Conservation (phyloP, 441 rosid genomes). For the Theobroma grandiflorum region DNA sequence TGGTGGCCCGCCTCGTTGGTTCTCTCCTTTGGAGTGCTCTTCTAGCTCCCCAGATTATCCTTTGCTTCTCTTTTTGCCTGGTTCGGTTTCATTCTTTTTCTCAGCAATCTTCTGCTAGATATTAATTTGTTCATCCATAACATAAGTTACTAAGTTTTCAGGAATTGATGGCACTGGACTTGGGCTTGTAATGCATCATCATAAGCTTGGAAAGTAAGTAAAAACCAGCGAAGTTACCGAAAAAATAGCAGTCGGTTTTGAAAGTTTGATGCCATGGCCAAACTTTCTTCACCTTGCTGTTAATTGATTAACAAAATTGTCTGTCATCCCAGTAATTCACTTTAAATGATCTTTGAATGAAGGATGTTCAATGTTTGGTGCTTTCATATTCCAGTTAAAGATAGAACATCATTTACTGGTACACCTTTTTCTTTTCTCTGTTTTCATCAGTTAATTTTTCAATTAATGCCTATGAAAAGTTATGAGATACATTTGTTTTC, state of each 20-base stretch:
- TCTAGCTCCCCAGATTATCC: conserved; percentile 59
- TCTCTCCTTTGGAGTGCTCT: conserved; percentile 75
- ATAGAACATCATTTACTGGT: conserved; percentile 83
- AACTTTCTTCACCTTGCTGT: not conserved
- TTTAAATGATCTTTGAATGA: conserved; percentile 30
- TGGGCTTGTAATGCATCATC: conserved; percentile 74
- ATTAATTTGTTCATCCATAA: not conserved
- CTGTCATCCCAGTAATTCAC: conserved; percentile 4
- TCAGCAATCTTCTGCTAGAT: not conserved
- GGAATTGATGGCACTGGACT: conserved; percentile 94
- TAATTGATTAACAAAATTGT: not conserved
- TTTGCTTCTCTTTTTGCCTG: conserved; percentile 71
- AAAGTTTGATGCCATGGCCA: not conserved
- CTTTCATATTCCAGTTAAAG: conserved; percentile 86
- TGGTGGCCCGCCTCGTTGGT: conserved; percentile 81
- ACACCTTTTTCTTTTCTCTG: conserved; percentile 17
- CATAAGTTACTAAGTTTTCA: conserved; percentile 25
- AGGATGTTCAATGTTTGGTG: conserved; percentile 93
- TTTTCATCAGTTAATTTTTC: not conserved
- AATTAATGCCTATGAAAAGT: not conserved
- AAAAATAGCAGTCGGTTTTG: too few relatives aligned
- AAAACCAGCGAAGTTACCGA: not conserved
- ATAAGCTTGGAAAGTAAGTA: conserved; percentile 74
- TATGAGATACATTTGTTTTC: not conserved
- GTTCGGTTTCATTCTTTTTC: not conserved